Percentiles rank a stretch among this genome's conserved stretches.
These are phyloP conservation scores for Coccomyxa sp. DNA, from an alignment of 139 green algal genomes.

Conservation along the genomic window DNA sequence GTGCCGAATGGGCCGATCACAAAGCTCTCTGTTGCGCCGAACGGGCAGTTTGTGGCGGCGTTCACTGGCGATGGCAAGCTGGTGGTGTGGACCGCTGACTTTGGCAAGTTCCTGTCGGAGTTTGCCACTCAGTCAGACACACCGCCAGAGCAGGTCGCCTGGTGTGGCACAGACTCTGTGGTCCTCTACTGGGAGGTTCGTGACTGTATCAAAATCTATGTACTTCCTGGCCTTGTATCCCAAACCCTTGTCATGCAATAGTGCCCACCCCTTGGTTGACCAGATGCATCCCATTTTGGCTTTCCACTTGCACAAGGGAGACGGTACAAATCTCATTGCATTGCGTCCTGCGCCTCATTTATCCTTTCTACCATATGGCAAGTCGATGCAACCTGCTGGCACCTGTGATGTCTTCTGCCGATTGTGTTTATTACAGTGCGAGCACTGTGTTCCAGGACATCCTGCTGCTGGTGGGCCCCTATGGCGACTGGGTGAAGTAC, in stretches of 20 bases:
- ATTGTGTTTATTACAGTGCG: too few species aligned
- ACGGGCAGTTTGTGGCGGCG: constrained; percentile 61
- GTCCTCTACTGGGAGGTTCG: constrained; percentile 68
- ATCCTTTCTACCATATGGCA: too few species aligned
- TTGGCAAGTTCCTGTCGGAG: constrained; percentile 57
- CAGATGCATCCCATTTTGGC: too few species aligned
- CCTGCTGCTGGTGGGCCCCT: constrained; percentile 58
- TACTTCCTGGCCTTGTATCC: too few species aligned
- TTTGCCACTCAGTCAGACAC: constrained; percentile 57
- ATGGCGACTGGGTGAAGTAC: constrained; percentile 52
- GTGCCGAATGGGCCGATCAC: constrained; percentile 21
- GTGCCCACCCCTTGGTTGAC: too few species aligned
- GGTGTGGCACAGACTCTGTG: constrained; percentile 80
- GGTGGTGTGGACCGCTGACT: constrained; percentile 51
- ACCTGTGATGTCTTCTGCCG: too few species aligned
- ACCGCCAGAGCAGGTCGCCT: constrained; percentile 59
- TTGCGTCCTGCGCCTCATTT: too few species aligned
- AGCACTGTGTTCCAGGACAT: constrained; percentile 12
- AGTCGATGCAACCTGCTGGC: too few species aligned
- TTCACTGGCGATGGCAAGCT: constrained; percentile 43
- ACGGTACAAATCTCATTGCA: too few species aligned
- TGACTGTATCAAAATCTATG: too few species aligned
- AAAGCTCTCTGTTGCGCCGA: constrained; percentile 54
- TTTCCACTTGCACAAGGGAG: too few species aligned
- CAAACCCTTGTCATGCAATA: too few species aligned